Percentiles rank a stretch among this genome's conserved stretches.
Evolutionary conservation across 2,329 filamentous ascomycete species (phyloP).

Genomic region (Shiraia sp.): DNA sequence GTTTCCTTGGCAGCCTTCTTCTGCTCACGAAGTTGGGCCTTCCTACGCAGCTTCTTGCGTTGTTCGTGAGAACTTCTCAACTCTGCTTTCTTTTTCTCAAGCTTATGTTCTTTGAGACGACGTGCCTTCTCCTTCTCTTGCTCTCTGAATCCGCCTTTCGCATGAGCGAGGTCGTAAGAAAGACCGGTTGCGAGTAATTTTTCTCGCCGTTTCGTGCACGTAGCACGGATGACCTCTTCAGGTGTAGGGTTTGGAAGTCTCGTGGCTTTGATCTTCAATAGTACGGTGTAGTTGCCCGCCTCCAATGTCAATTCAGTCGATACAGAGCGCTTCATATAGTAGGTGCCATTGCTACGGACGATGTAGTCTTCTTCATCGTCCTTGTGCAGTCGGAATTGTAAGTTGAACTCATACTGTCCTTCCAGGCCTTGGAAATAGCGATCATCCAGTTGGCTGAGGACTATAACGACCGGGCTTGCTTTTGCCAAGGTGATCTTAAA

Average conservation of each 20-base stretch:
- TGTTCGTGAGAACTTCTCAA: conserved; percentile 45
- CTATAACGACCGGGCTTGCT: conserved; percentile 59
- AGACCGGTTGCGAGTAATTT: conserved; percentile 74
- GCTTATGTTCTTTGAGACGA: conserved; percentile 43
- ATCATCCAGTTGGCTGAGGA: conserved; percentile 63
- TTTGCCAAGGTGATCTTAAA: conserved; percentile 60
- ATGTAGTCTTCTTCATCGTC: conserved; percentile 64
- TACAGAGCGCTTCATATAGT: conserved; percentile 72
- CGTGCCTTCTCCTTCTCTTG: conserved; percentile 53
- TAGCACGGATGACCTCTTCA: conserved; percentile 69
- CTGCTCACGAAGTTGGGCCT: conserved; percentile 42
- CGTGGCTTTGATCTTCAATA: conserved; percentile 73
- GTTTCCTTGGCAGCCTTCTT: conserved; percentile 42
- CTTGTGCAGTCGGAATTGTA: conserved; percentile 64
- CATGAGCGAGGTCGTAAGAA: conserved; percentile 71
- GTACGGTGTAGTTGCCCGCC: conserved; percentile 73
- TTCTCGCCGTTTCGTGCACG: conserved; percentile 66
- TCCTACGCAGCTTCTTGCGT: conserved; percentile 41
- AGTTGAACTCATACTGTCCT: conserved; percentile 60
- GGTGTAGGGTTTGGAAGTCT: conserved; percentile 59
- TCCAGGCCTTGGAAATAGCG: conserved; percentile 63
- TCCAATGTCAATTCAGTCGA: conserved; percentile 77
- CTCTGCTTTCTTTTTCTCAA: conserved; percentile 39
- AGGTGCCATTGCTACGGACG: conserved; percentile 59
- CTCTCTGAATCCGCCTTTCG: conserved; percentile 62